Conservation (phyloP, 2,329 filamentous ascomycete species). For the Cercospora citrullina region DNA sequence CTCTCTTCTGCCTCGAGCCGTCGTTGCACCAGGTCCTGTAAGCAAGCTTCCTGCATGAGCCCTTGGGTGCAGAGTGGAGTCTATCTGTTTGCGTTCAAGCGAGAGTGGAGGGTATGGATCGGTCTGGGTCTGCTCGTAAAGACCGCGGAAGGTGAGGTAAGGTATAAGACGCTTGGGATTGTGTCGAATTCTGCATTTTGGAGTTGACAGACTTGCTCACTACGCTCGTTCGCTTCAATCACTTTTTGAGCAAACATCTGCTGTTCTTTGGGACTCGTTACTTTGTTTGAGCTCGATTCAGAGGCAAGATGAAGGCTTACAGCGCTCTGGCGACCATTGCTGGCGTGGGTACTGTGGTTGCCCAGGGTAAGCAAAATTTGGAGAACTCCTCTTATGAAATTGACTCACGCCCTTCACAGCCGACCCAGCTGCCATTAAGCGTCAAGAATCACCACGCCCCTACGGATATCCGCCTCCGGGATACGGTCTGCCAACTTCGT, state of each 20-base stretch:
- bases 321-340: background rate
- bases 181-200: background rate
- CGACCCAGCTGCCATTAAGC: background rate
- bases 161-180: background rate
- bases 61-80: background rate
- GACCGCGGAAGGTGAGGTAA: background rate
- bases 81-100: background rate
- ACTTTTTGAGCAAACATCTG: background rate
- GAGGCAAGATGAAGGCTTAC: conserved; percentile 9
- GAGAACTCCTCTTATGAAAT: background rate
- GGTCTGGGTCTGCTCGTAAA: background rate
- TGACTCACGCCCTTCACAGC: background rate
- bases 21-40: background rate
- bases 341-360: background rate
- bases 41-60: background rate
- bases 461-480: conserved; percentile 9
- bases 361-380: background rate
- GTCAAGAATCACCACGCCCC: conserved; percentile 1
- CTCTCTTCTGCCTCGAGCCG: background rate
- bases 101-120: background rate
- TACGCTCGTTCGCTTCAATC: background rate
- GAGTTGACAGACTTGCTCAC: background rate
- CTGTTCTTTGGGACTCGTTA: background rate
- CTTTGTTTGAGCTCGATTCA: background rate
- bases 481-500: conserved; percentile 14